Evolutionary conservation across 2,329 filamentous ascomycete genomes (phyloP).

Genomic region (Parastagonospora nodorum): DNA sequence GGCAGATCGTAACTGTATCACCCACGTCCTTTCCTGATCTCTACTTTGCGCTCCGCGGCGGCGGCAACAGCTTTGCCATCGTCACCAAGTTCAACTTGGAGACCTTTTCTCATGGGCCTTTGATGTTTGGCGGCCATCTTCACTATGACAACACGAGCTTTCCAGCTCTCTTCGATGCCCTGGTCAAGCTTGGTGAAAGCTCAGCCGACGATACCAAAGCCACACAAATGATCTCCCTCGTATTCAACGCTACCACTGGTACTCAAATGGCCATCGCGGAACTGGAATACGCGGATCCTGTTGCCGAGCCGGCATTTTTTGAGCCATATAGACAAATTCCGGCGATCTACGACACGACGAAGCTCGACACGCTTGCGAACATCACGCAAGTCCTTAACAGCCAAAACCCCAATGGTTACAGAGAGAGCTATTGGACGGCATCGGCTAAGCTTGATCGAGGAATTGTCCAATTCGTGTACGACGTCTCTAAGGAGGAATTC

Average conservation of each 20-base stretch:
- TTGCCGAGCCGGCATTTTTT: neutral
- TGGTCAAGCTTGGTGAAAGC: constrained; percentile 19
- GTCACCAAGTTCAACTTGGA: constrained; percentile 14
- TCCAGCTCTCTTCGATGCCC: constrained; percentile 19
- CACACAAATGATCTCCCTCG: constrained; percentile 8
- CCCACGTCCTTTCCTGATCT: constrained; percentile 39
- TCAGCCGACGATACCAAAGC: constrained; percentile 18
- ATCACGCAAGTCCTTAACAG: constrained; percentile 14
- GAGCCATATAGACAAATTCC: neutral
- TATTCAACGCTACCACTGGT: neutral
- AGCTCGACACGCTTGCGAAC: constrained; percentile 16
- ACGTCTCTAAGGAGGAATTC: constrained; percentile 19
- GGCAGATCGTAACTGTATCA: constrained; percentile 7
- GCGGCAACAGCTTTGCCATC: constrained; percentile 34
- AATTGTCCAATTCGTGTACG: constrained; percentile 14
- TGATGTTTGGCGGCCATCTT: constrained; percentile 21
- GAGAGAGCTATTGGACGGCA: constrained; percentile 30
- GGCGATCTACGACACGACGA: constrained; percentile 16
- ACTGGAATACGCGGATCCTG: neutral
- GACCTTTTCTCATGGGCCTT: constrained; percentile 18
- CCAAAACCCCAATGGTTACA: constrained; percentile 8
- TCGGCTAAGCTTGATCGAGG: constrained; percentile 23
- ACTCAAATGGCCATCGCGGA: neutral
- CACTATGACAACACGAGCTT: constrained; percentile 6
- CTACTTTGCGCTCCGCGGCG: constrained; percentile 37